Evolutionary conservation across 495 filamentous ascomycete genomes (phyloP).

Genomic region (Podospora pseudocomata): DNA sequence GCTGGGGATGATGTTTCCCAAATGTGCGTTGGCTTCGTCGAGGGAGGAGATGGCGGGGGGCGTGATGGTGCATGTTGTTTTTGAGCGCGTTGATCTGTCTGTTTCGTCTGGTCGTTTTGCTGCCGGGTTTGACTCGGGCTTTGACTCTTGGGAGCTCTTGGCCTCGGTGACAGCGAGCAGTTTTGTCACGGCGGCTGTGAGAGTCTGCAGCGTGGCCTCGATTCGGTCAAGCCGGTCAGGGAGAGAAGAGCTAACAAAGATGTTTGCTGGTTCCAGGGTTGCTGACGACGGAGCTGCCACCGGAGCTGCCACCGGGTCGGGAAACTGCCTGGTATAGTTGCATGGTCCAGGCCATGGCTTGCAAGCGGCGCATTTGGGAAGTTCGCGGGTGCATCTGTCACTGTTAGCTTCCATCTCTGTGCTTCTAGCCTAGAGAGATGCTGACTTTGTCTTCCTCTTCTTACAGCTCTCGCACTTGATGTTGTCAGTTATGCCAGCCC

Average conservation of each 20-base stretch:
- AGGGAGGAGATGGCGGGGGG: not conserved
- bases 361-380: not conserved
- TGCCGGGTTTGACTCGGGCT: not conserved
- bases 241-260: not conserved
- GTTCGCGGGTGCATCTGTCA: not conserved
- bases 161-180: not conserved
- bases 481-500: not conserved
- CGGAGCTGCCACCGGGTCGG: not conserved
- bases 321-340: not conserved
- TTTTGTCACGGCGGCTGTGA: not conserved
- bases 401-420: not conserved
- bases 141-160: not conserved
- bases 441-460: not conserved
- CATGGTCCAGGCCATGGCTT: not conserved
- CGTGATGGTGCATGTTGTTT: not conserved
- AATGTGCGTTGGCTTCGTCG: not conserved
- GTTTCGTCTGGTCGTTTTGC: not conserved
- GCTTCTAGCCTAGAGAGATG: not conserved
- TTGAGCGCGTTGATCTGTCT: not conserved
- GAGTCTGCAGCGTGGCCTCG: not conserved
- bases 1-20: not conserved
- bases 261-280: not conserved
- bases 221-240: not conserved
- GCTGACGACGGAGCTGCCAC: not conserved
- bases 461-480: not conserved